Conservation (phyloP, 257 asterid species). For the Eustoma russellianum region DNA sequence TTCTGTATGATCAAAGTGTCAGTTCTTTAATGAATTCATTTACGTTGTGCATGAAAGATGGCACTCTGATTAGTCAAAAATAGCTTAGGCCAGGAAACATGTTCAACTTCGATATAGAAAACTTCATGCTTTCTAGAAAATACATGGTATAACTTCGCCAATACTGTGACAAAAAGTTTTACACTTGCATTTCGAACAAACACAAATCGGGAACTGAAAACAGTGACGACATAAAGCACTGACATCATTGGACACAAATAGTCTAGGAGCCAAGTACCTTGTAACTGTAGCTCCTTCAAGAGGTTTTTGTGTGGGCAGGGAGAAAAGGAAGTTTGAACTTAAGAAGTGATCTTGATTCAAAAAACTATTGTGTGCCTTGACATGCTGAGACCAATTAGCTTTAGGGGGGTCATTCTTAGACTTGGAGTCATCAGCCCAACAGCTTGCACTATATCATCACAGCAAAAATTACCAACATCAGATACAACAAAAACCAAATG, state of each 20-base stretch:
- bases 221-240: background rate
- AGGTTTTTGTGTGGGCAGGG: conserved; percentile 62
- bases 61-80: no score
- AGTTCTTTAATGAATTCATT: no score
- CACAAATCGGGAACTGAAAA: background rate
- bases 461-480: conserved; percentile 4
- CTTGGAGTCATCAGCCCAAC: conserved; percentile 25
- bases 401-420: conserved; percentile 27
- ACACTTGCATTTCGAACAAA: no score
- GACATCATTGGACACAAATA: background rate
- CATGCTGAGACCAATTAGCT: conserved; percentile 70
- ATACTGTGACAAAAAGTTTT: no score
- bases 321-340: conserved; percentile 55
- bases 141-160: no score
- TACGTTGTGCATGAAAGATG: no score
- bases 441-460: conserved; percentile 29
- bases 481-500: background rate
- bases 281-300: conserved; percentile 29
- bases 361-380: conserved; percentile 50
- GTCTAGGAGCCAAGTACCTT: conserved; percentile 36
- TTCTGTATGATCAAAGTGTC: no score
- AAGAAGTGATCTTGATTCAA: conserved; percentile 49
- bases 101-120: no score
- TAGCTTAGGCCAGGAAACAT: no score
- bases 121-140: no score